phyloP scores from a whole-genome alignment of 73 alveolate genomes.

The Paramecium biaurelia region DNA sequence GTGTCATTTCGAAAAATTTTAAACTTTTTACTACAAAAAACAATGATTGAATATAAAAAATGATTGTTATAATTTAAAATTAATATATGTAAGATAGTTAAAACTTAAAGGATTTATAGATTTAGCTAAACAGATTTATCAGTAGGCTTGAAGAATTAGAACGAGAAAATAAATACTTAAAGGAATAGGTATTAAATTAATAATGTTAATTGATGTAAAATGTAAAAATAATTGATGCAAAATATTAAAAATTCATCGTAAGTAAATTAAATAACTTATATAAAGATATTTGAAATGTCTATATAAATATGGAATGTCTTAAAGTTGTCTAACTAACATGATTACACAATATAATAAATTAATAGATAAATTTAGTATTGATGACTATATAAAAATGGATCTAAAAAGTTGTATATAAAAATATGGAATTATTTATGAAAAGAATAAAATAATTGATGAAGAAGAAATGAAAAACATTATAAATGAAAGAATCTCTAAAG shows the following conservation, averaged over 20 bases:
- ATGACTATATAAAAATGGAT: neutral
- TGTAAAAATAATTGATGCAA: constrained; percentile 27
- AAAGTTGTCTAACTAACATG: constrained; percentile 21
- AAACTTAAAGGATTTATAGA: neutral
- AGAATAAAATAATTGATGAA: constrained; percentile 24
- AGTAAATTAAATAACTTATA: neutral
- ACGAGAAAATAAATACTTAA: constrained; percentile 2
- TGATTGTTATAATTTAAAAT: constrained; percentile 26
- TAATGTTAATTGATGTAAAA: constrained; percentile 7
- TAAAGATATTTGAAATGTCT: constrained; percentile 13
- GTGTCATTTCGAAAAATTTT: neutral
- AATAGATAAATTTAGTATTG: neutral
- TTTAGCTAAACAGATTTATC: neutral
- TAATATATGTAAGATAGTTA: constrained; percentile 8
- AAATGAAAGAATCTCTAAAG: neutral
- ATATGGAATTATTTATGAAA: constrained; percentile 23
- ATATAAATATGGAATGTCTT: constrained; percentile 22
- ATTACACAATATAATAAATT: neutral
- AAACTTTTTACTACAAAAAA: constrained; percentile 2
- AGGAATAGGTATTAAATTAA: neutral
- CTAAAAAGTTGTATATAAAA: neutral
- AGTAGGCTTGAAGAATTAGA: neutral
- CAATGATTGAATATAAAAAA: neutral
- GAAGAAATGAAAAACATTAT: neutral
- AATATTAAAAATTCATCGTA: neutral